Evolutionary conservation across 2,329 filamentous ascomycete species (phyloP).

Genomic region (Alternaria brassicicola): DNA sequence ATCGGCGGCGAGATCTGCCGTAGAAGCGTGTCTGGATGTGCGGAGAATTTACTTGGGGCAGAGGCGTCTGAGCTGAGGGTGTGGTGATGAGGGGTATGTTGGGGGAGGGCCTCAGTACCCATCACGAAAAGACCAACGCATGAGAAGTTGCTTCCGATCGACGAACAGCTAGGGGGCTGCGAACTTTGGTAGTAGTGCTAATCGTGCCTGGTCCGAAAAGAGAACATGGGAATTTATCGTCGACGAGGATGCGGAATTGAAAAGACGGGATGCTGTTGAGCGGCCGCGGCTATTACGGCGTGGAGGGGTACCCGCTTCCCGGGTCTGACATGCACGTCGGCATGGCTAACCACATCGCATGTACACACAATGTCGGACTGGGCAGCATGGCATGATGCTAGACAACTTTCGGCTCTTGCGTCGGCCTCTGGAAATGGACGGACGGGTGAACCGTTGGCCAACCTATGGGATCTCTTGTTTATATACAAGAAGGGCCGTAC

Average conservation of each 20-base stretch:
- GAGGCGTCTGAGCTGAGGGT: slow-evolving; percentile 18
- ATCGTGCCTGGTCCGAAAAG: slow-evolving; percentile 6
- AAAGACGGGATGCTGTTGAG: slow-evolving; percentile 14
- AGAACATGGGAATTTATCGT: slow-evolving; percentile 7
- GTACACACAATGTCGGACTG: slow-evolving; percentile 35
- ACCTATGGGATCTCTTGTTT: neutral
- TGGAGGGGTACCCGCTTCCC: slow-evolving; percentile 31
- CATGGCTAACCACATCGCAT: slow-evolving; percentile 24
- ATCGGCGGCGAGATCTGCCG: slow-evolving; percentile 34
- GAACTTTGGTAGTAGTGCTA: slow-evolving; percentile 1
- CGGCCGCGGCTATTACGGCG: slow-evolving; percentile 35
- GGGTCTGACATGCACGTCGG: slow-evolving; percentile 23
- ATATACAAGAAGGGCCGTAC: neutral
- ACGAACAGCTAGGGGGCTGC: neutral
- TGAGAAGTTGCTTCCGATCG: neutral
- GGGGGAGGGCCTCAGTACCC: neutral
- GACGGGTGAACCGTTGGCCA: neutral
- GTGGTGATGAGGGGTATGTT: slow-evolving; percentile 29
- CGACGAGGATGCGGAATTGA: slow-evolving; percentile 5
- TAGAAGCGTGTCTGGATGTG: slow-evolving; percentile 33
- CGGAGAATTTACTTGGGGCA: slow-evolving; percentile 27
- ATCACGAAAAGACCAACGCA: neutral
- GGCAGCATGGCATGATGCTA: slow-evolving; percentile 44
- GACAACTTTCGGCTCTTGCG: slow-evolving; percentile 23
- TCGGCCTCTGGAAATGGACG: slow-evolving; percentile 15